Evolutionary conservation across 306 rosid species (phyloP).

Genomic region (Rosa rugosa): DNA sequence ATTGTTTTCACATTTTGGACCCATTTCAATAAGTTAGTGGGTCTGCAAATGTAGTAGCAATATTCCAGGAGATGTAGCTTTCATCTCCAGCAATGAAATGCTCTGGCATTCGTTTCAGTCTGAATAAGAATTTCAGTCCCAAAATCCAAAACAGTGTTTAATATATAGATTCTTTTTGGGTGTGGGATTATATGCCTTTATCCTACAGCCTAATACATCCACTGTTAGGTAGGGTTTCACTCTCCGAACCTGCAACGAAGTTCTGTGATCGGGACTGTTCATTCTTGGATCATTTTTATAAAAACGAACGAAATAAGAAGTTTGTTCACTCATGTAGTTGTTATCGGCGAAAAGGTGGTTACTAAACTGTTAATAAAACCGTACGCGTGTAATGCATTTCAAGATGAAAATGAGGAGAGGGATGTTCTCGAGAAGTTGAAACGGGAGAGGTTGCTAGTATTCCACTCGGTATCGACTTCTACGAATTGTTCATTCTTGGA

Average conservation of each 20-base stretch:
- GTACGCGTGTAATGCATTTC: no score
- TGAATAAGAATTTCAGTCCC: background rate
- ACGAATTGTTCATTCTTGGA: no score
- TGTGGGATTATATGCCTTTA: background rate
- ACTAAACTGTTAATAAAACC: no score
- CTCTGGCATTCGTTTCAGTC: slow-evolving; percentile 1
- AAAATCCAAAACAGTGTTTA: background rate
- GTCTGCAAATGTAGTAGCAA: slow-evolving; percentile 4
- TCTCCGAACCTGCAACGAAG: no score
- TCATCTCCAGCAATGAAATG: slow-evolving; percentile 6
- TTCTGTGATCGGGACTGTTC: background rate
- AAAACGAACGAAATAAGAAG: background rate
- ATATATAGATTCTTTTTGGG: background rate
- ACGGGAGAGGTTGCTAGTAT: background rate
- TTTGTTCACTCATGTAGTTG: background rate
- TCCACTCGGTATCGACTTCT: background rate
- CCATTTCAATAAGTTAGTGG: background rate
- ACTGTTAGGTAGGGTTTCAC: background rate
- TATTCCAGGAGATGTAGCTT: background rate
- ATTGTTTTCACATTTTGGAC: background rate
- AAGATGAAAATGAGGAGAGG: background rate
- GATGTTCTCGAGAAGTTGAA: background rate
- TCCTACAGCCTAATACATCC: background rate
- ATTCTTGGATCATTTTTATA: background rate
- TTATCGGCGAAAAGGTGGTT: no score